Conservation (phyloP, 108 stramenopile species). For the Fragilaria radians region DNA sequence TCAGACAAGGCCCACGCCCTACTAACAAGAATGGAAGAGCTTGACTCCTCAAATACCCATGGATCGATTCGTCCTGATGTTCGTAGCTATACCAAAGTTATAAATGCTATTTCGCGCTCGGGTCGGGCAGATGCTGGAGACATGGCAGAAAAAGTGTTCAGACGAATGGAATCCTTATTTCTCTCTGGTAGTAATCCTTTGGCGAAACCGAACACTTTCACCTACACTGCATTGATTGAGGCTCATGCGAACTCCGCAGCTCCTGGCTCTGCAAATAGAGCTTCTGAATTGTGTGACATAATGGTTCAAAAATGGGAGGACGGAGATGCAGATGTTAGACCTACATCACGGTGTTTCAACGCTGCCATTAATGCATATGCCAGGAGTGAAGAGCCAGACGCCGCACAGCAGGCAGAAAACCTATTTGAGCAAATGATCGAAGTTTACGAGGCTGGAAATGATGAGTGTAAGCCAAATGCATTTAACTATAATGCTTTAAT, state of each 20-base stretch:
- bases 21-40: slow-evolving; percentile 56
- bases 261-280: slow-evolving; percentile 32
- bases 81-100: slow-evolving; percentile 62
- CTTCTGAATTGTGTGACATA: slow-evolving; percentile 22
- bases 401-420: slow-evolving; percentile 34
- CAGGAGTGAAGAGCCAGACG: slow-evolving; percentile 55
- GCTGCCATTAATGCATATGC: slow-evolving; percentile 55
- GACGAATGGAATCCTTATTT: slow-evolving; percentile 35
- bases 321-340: slow-evolving; percentile 15
- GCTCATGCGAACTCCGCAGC: slow-evolving; percentile 62
- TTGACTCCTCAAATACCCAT: not conserved
- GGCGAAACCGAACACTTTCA: slow-evolving; percentile 52
- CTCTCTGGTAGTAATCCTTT: slow-evolving; percentile 18
- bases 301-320: slow-evolving; percentile 24
- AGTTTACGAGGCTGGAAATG: slow-evolving; percentile 28
- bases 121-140: slow-evolving; percentile 34
- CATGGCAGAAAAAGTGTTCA: slow-evolving; percentile 39
- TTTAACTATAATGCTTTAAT: slow-evolving; percentile 61
- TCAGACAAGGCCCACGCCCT: slow-evolving; percentile 39
- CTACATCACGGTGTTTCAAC: slow-evolving; percentile 25
- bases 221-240: slow-evolving; percentile 76
- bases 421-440: slow-evolving; percentile 30
- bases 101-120: slow-evolving; percentile 55
- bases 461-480: slow-evolving; percentile 29
- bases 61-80: slow-evolving; percentile 39